phyloP scores from a whole-genome alignment of 2,329 filamentous ascomycete species.

The Catunica adiposa region DNA sequence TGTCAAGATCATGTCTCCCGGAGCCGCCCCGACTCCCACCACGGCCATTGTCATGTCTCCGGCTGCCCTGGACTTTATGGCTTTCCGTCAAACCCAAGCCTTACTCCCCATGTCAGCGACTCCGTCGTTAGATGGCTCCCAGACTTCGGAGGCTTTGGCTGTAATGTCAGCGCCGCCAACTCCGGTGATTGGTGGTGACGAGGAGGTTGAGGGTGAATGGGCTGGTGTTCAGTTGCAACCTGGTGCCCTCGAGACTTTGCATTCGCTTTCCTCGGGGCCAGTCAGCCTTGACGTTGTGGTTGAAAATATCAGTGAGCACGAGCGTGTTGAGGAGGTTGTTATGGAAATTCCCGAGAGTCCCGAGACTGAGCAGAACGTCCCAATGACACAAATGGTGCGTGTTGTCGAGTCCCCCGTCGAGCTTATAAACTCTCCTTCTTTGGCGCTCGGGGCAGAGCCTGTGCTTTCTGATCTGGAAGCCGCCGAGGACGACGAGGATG shows the following conservation, averaged over 20 bases:
- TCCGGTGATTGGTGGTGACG: slow-evolving; percentile 48
- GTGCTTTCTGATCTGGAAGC: too few relatives aligned
- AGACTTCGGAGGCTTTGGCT: slow-evolving; percentile 76
- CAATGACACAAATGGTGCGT: not conserved
- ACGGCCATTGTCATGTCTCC: slow-evolving; percentile 61
- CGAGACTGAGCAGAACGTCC: not conserved
- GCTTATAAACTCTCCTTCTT: slow-evolving; percentile 17
- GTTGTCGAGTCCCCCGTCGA: slow-evolving; percentile 30
- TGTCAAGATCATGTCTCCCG: slow-evolving; percentile 30
- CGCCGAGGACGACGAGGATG: slow-evolving; percentile 8
- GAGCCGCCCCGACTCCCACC: slow-evolving; percentile 43
- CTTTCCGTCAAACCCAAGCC: slow-evolving; percentile 41
- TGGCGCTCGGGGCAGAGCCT: not conserved
- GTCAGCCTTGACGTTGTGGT: slow-evolving; percentile 29
- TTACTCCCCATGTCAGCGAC: slow-evolving; percentile 64
- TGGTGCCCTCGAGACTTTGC: slow-evolving; percentile 57
- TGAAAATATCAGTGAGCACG: slow-evolving; percentile 45
- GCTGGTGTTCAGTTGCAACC: slow-evolving; percentile 58
- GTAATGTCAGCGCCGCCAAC: slow-evolving; percentile 71
- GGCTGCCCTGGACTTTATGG: slow-evolving; percentile 55
- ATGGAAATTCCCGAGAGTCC: slow-evolving; percentile 26
- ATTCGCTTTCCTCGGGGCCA: slow-evolving; percentile 40
- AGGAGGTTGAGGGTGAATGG: slow-evolving; percentile 50
- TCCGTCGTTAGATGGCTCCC: slow-evolving; percentile 77
- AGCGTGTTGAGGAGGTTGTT: slow-evolving; percentile 19